phyloP scores from a whole-genome alignment of 345 rosid species.

The Populus nigra region DNA sequence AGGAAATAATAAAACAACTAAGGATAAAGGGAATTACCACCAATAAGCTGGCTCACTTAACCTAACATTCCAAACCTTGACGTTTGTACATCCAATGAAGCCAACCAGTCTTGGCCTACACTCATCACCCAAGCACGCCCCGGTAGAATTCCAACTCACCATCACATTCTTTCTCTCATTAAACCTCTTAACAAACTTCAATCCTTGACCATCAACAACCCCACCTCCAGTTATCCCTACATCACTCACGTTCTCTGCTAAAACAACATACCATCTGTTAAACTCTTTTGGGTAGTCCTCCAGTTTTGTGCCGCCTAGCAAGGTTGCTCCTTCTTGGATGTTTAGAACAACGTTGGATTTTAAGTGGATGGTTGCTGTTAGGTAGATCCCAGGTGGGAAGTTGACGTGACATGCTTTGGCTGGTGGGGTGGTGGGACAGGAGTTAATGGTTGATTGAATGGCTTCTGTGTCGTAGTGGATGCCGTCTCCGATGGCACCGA shows the following conservation, averaged over 20 bases:
- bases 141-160: constrained; percentile 90
- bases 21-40: constrained; percentile 53
- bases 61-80: constrained; percentile 60
- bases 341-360: constrained; percentile 58
- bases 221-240: constrained; percentile 94
- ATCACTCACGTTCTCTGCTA: constrained; percentile 68
- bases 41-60: constrained; percentile 82
- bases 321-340: constrained; percentile 57
- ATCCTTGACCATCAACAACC: constrained; percentile 76
- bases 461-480: constrained; percentile 61
- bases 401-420: constrained; percentile 48
- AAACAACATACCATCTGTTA: constrained; percentile 71
- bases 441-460: constrained; percentile 72
- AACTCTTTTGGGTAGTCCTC: constrained; percentile 60
- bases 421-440: constrained; percentile 42
- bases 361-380: constrained; percentile 73
- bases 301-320: constrained; percentile 64
- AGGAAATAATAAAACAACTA: background rate
- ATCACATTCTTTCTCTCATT: constrained; percentile 75
- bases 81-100: constrained; percentile 63
- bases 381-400: constrained; percentile 72
- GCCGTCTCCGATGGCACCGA: constrained; percentile 87
- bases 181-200: constrained; percentile 61
- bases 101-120: constrained; percentile 81
- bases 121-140: constrained; percentile 85